Percentiles rank a stretch among this genome's conserved stretches.
phyloP scores from a whole-genome alignment of 768 basidiomycete species.

The Boletus eberwhitei region DNA sequence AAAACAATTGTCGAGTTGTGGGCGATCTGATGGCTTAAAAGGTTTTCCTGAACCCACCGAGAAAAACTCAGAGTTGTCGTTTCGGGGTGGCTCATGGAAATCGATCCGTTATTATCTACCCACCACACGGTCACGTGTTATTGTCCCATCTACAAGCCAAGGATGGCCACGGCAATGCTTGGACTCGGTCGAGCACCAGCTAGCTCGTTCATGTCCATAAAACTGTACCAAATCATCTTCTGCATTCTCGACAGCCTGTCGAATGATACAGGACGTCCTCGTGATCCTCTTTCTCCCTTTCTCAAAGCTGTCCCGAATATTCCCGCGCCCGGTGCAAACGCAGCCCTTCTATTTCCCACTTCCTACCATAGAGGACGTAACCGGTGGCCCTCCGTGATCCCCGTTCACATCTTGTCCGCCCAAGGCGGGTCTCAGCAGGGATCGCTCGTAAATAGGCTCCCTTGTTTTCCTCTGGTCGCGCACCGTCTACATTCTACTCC shows the following conservation, averaged over 20 bases:
- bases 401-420: not conserved
- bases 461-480: too few relatives aligned
- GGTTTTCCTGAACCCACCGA: conserved; percentile 10
- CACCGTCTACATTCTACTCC: too few relatives aligned
- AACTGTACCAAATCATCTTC: not conserved
- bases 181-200: too few relatives aligned
- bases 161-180: too few relatives aligned
- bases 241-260: not conserved
- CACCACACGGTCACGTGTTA: conserved; percentile 10
- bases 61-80: not conserved
- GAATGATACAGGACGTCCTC: not conserved
- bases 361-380: not conserved
- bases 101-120: conserved; percentile 3
- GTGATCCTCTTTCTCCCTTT: not conserved
- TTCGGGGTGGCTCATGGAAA: not conserved
- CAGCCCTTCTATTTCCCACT: not conserved
- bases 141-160: not conserved
- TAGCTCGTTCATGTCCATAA: not conserved
- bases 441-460: too few relatives aligned
- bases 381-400: not conserved
- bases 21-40: conserved; percentile 1
- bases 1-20: not conserved
- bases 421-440: not conserved
- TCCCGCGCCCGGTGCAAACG: conserved; percentile 3
- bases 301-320: conserved; percentile 5